Evolutionary conservation across 768 basidiomycete genomes (phyloP), one percentile per base, ranked within the genome.

Genomic region (Fistulinella prunicolor): DNA sequence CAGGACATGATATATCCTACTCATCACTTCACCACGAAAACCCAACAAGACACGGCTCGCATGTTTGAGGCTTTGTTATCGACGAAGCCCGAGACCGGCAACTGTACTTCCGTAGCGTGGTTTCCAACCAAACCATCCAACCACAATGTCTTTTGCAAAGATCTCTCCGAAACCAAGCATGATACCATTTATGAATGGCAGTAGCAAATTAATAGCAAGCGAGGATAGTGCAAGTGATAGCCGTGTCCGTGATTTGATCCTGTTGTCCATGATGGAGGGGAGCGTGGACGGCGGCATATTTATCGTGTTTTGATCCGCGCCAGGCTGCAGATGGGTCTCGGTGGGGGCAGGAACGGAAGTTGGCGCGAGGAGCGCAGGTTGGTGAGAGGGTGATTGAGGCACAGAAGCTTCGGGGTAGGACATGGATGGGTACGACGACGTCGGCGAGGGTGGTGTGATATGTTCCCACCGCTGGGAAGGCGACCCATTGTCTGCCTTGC

Each of bases 91-190:
- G n/a, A 69, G 51, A 20, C 53, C 45, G 13, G 64, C 52, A 12
- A 56, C 58, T 0, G 40, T 57, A 13, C 54, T 56, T 24, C 67
- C 63, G n/a, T n/a, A 50, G 14, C 55, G 58, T 2, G 46, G 38
- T 55, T 64, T 69, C 73, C 73, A 77, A 30, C 75, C 75, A 35
- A 77, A 62, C 76, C 76, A 77, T 7, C 67, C 63, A 16, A 87
- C 68, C 16, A 89, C 64, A n/a, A 88, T 75, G 38, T 86, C 80
- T 67, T 86, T 87, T 29, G 87, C 92, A 62, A 94, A 92, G 42
- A 95, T 87, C 68, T 95, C 93, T 34, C 92, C 92, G 62, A 94
- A 94, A n/a, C 92, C 92, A 42, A 94, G 81, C 92, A 95, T 95
- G 49, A 95, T 88, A 17, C 92, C 93, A 55, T 94, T 95, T 9